Conservation (phyloP, 2,329 filamentous ascomycete genomes). For the Pseudogymnoascus sp. region DNA sequence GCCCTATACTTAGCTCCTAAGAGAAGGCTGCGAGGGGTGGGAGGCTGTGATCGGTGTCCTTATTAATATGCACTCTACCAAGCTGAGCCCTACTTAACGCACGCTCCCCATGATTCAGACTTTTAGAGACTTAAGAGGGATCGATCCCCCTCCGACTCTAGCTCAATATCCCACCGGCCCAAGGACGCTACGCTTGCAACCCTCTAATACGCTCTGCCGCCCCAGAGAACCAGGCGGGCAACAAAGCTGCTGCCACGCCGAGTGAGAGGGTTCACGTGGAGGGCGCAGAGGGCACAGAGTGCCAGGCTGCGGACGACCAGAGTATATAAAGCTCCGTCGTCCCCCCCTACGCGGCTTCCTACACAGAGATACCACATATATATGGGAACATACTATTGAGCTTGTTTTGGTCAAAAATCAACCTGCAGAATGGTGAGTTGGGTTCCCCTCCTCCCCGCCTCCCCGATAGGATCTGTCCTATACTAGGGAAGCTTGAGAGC, state of each 20-base stretch:
- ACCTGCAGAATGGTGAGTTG: not conserved
- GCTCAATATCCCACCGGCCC: too few relatives aligned
- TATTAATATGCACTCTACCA: not conserved
- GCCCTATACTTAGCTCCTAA: not conserved
- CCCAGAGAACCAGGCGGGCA: too few relatives aligned
- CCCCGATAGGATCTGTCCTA: not conserved
- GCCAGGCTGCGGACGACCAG: not conserved
- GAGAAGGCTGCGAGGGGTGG: not conserved
- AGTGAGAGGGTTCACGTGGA: too few relatives aligned
- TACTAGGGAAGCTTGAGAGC: not conserved
- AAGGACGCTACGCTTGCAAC: too few relatives aligned
- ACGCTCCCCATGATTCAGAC: not conserved
- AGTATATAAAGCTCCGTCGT: not conserved
- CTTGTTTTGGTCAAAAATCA: not conserved
- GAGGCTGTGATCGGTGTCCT: not conserved
- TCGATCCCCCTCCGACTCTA: not conserved
- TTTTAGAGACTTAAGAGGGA: not conserved
- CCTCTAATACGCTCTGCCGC: too few relatives aligned
- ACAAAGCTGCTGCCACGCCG: too few relatives aligned
- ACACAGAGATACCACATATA: not conserved
- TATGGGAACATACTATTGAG: not conserved
- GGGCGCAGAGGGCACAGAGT: too few relatives aligned
- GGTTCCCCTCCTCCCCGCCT: too few relatives aligned
- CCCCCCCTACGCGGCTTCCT: not conserved
- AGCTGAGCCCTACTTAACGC: not conserved